Conservation (phyloP, 2,329 filamentous ascomycete species). For the Xylaria polymorpha region DNA sequence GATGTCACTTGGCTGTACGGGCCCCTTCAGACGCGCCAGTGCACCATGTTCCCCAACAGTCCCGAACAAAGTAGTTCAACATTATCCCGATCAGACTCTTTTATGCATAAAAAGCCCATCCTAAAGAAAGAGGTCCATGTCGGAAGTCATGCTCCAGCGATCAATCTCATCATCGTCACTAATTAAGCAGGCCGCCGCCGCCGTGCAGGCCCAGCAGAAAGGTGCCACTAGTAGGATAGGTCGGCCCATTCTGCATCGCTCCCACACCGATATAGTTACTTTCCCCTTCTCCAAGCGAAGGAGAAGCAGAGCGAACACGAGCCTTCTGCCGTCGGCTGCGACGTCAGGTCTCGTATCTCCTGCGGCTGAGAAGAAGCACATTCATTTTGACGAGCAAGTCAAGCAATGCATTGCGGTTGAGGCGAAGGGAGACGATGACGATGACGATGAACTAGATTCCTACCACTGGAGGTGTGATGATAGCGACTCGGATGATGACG, state of each 20-base stretch:
- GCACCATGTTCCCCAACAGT: slow-evolving; percentile 62
- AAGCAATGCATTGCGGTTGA: slow-evolving; percentile 96
- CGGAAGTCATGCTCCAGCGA: slow-evolving; percentile 91
- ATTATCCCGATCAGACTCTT: slow-evolving; percentile 69
- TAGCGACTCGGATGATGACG: slow-evolving; percentile 78
- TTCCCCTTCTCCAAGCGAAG: slow-evolving; percentile 72
- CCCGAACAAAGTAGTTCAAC: slow-evolving; percentile 56
- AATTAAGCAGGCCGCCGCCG: slow-evolving; percentile 87
- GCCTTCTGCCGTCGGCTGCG: slow-evolving; percentile 72
- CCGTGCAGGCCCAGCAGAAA: slow-evolving; percentile 83
- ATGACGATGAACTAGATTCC: slow-evolving; percentile 70
- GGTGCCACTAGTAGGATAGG: slow-evolving; percentile 60
- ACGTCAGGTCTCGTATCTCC: slow-evolving; percentile 77
- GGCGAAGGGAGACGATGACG: slow-evolving; percentile 80
- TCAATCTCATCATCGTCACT: slow-evolving; percentile 90
- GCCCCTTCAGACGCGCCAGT: slow-evolving; percentile 80
- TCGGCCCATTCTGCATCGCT: slow-evolving; percentile 69
- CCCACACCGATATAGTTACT: slow-evolving; percentile 75
- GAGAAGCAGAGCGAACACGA: slow-evolving; percentile 71
- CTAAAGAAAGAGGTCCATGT: slow-evolving; percentile 98
- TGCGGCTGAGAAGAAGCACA: slow-evolving; percentile 79
- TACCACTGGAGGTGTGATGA: slow-evolving; percentile 58
- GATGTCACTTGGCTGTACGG: slow-evolving; percentile 99
- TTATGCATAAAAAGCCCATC: slow-evolving; percentile 87
- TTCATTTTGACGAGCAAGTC: slow-evolving; percentile 96